Evolutionary conservation across 148 eudicot genomes (phyloP), one percentile per base, ranked within the genome.

Genomic region (Rhododendron williamsianum): DNA sequence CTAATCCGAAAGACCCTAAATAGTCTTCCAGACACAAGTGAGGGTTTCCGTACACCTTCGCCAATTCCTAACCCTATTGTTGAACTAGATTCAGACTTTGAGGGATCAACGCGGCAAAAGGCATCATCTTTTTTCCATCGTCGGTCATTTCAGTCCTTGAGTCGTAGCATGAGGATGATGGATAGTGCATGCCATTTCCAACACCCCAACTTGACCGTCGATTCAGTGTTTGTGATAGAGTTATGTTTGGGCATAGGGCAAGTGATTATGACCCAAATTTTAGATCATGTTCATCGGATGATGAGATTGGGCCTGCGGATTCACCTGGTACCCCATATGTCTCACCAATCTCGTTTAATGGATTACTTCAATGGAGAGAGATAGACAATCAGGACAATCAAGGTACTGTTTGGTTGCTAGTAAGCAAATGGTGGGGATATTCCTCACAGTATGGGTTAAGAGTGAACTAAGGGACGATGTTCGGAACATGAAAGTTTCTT

Each of bases 371-470:
- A 78, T 90, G 86, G 98, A 94, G 16, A 85, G 89, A 78, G 98
- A 92, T 38, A 84, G 92, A 56, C 87, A 86, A 80, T 85, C 86
- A n/a, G 94, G 87, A 86, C 88, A 92, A 76, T 93, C 96, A 9
- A 93, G 90, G 85, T 97, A 93, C 78, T 94, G 96, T 89, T 90
- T 97, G 90, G 99, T 92, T 82, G 99, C 98, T 52, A 95, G 98
- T 89, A 97, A 97, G 90, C 98, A 97, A 83, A 97, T 95, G 99
- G 99, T 97, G 33, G 99, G 99, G 80, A 87, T 97, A 35, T 94
- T 94, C 87, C 93, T 95, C 38, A 93, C 98, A 18, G 93, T 97
- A 4, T 97, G 99, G 99, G 93, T 97, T 10, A 91, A 89, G 88
- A 92, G 91, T 87, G 98, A 94, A 80, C 88, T 97, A 38, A 93